Base-by-base conservation (phyloP, 139 green algal genomes). In the Pedinophyceae sp. region DNA sequence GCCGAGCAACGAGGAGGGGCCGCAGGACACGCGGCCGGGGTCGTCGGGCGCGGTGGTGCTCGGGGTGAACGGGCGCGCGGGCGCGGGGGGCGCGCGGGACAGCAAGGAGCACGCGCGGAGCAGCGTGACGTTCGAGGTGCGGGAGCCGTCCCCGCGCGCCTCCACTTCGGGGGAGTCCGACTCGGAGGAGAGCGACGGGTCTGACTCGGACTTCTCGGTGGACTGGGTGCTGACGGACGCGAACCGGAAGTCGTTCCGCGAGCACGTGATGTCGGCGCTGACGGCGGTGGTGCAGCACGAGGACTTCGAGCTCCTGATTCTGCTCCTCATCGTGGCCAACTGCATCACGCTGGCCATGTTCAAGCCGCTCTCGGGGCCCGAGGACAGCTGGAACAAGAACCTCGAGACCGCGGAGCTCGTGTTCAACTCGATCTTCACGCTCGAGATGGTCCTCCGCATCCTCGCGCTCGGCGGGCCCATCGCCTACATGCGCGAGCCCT, bases 281-380 rank as follows among this genome's bases (percentile, higher is more conserved):
- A 40, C 20, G 53, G 59, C 16, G n/a, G n/a, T n/a, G n/a, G n/a
- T n/a, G n/a, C n/a, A n/a, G n/a, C 59, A 84, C 47, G 60, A 72
- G 2, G 71, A 85, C 57, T 85, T 86, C 59, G 74, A 86, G 62
- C 57, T 78, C 29, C 30, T 73, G 10, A 68, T 77, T 0, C 72
- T 82, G 4, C 39, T 78, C 15, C 55, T 86, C 40, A 82, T 88
- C 54, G 75, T 81, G 43, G 73, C 58, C 41, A 88, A 88, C 73
- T 86, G 76, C 57, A 55, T 86, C 48, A 76, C 67, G 4, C 63
- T 88, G 47, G 68, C 67, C 13, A 40, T 77, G 38, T 80, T 71
- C 54, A 45, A 80, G 28, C 79, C 79, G 2, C 38, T 72, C 23
- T 22, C 77, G 30, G 34, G 34, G 10, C 29, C 58, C 2, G 58